These are phyloP conservation scores for Phytophthora chlamydospora DNA, from an alignment of 352 stramenopile genomes.

Conservation along the genomic window DNA sequence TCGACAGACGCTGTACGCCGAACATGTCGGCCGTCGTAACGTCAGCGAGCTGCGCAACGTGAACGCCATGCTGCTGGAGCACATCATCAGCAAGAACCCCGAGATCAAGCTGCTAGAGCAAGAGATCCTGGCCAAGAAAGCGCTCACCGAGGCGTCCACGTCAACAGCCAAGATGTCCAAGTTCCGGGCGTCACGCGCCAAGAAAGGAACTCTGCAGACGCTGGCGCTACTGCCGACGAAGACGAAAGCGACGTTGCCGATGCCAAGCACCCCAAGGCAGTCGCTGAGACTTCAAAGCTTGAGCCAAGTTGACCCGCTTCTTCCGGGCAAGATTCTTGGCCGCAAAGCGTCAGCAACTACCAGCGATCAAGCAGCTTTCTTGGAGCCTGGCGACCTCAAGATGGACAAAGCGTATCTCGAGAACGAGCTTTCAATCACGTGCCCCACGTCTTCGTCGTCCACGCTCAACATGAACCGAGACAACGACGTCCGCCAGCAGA, in stretches of 20 bases:
- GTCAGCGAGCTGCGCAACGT: slow-evolving; percentile 52
- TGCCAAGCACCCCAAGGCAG: slow-evolving; percentile 11
- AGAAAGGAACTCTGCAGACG: slow-evolving; percentile 3
- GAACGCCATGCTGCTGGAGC: slow-evolving; percentile 63
- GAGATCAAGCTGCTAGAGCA: slow-evolving; percentile 53
- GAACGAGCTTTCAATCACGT: slow-evolving; percentile 55
- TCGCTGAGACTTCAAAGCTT: slow-evolving; percentile 55
- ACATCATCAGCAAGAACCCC: slow-evolving; percentile 69
- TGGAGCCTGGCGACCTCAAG: slow-evolving; percentile 48
- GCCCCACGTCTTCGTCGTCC: slow-evolving; percentile 27
- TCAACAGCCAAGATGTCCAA: slow-evolving; percentile 6
- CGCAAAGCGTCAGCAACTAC: slow-evolving; percentile 24
- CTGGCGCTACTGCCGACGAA: slow-evolving; percentile 12
- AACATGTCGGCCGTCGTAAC: slow-evolving; percentile 57
- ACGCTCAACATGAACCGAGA: slow-evolving; percentile 20
- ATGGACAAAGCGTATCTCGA: slow-evolving; percentile 72
- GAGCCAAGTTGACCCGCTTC: slow-evolving; percentile 44
- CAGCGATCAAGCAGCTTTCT: slow-evolving; percentile 35
- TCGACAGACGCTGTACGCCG: slow-evolving; percentile 50
- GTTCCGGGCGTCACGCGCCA: slow-evolving; percentile 14
- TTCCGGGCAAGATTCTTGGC: slow-evolving; percentile 44
- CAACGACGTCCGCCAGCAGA: slow-evolving; percentile 46
- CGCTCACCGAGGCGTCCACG: neutral
- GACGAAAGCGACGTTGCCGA: neutral
- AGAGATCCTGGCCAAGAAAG: slow-evolving; percentile 20